A percentile compares a stretch with the other conserved stretches of the same genome.
These are phyloP conservation scores for Henningerozyma blattae DNA, from an alignment of 805 yeast species.

Conservation along the genomic window DNA sequence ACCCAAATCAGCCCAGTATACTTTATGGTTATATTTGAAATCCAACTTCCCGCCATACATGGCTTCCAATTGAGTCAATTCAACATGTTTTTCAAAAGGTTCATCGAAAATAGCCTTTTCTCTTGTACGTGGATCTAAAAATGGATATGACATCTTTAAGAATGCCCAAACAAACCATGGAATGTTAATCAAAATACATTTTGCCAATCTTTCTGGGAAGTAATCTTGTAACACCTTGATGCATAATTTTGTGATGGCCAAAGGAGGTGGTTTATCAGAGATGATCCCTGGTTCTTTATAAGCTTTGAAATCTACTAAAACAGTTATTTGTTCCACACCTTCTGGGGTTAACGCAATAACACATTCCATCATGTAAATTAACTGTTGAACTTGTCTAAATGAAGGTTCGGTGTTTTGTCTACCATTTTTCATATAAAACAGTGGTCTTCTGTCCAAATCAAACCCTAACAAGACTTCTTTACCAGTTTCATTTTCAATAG, in stretches of 20 bases:
- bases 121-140: conserved; percentile 46
- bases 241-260: conserved; percentile 38
- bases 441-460: conserved; percentile 41
- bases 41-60: conserved; percentile 36
- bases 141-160: conserved; percentile 43
- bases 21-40: conserved; percentile 40
- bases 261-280: conserved; percentile 35
- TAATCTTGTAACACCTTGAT: conserved; percentile 42
- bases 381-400: conserved; percentile 41
- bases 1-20: conserved; percentile 42
- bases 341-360: conserved; percentile 44
- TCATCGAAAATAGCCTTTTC: conserved; percentile 47
- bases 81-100: conserved; percentile 43
- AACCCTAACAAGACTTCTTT: conserved; percentile 43
- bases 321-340: conserved; percentile 44
- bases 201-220: conserved; percentile 47
- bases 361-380: conserved; percentile 45
- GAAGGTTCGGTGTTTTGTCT: conserved; percentile 43
- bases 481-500: conserved; percentile 40
- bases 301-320: conserved; percentile 43
- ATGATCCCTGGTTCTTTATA: conserved; percentile 25
- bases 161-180: conserved; percentile 49
- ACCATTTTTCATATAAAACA: conserved; percentile 40
- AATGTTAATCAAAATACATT: conserved; percentile 41
- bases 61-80: conserved; percentile 38